Conservation (phyloP, 2,329 filamentous ascomycete species). For the Nannizziopsis barbatae region DNA sequence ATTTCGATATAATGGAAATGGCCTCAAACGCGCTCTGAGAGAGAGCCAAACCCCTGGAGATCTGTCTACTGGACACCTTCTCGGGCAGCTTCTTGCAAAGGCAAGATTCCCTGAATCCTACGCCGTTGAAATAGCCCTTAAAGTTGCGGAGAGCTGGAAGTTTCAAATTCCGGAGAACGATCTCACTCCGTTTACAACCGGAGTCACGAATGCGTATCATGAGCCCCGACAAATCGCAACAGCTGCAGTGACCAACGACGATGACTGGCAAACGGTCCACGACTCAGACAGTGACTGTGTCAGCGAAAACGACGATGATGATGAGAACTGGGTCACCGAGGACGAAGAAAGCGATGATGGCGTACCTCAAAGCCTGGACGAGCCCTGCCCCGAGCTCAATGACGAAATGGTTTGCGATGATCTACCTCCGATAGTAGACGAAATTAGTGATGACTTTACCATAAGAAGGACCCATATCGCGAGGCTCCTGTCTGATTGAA, state of each 20-base stretch:
- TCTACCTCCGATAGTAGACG: too few relatives aligned
- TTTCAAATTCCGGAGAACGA: slow-evolving; percentile 14
- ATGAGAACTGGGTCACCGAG: background rate
- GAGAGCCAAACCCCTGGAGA: slow-evolving; percentile 13
- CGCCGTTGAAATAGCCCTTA: slow-evolving; percentile 17
- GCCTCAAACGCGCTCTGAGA: slow-evolving; percentile 16
- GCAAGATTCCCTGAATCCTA: slow-evolving; percentile 20
- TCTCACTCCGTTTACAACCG: slow-evolving; percentile 4
- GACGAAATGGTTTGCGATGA: too few relatives aligned
- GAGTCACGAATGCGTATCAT: slow-evolving; percentile 10
- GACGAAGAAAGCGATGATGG: too few relatives aligned
- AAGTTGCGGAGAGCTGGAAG: slow-evolving; percentile 19
- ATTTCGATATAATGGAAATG: background rate
- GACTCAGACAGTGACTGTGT: background rate
- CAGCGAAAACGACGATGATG: slow-evolving; percentile 5
- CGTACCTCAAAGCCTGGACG: too few relatives aligned
- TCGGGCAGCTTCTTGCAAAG: slow-evolving; percentile 20
- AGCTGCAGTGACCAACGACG: background rate
- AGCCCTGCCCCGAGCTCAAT: too few relatives aligned
- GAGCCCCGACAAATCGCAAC: background rate
- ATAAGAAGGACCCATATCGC: too few relatives aligned
- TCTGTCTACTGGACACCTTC: slow-evolving; percentile 14
- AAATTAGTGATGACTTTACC: too few relatives aligned
- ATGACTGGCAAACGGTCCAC: slow-evolving; percentile 3
- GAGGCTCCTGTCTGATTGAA: too few relatives aligned